These are phyloP conservation scores for Erodium texanum DNA, from an alignment of 441 rosid genomes.

Conservation along the genomic window DNA sequence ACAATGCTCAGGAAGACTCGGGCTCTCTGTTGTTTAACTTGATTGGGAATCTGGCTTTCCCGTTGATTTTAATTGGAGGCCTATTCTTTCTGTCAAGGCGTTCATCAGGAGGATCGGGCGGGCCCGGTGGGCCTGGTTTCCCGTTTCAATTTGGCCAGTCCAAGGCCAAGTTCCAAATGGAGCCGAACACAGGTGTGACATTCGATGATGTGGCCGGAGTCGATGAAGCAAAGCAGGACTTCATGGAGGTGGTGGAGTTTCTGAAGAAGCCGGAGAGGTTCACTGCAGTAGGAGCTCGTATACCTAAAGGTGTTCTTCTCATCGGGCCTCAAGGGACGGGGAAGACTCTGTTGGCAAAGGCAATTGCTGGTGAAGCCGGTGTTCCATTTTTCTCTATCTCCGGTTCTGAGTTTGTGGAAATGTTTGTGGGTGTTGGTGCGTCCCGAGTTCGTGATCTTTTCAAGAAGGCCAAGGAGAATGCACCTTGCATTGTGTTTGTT, in stretches of 20 bases:
- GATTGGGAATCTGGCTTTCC: conserved; percentile 88
- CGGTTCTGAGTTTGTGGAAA: conserved; percentile 95
- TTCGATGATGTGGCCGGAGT: conserved; percentile 97
- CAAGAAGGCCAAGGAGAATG: conserved; percentile 89
- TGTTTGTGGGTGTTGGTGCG: conserved; percentile 98
- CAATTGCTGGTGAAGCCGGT: conserved; percentile 97
- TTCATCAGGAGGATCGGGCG: conserved; percentile 93
- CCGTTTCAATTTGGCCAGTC: conserved; percentile 83
- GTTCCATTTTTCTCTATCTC: conserved; percentile 93
- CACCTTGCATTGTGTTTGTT: conserved; percentile 90
- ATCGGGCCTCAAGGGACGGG: conserved; percentile 96
- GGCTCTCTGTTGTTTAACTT: conserved; percentile 69
- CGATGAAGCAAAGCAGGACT: conserved; percentile 96
- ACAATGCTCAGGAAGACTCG: conserved; percentile 86
- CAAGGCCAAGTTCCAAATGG: conserved; percentile 96
- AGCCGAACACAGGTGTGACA: conserved; percentile 93
- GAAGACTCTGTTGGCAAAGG: conserved; percentile 83
- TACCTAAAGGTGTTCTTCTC: conserved; percentile 92
- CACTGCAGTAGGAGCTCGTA: conserved; percentile 84
- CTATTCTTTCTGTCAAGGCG: conserved; percentile 83
- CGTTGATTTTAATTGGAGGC: conserved; percentile 72
- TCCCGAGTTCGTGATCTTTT: conserved; percentile 91
- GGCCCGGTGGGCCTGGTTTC: conserved; percentile 91
- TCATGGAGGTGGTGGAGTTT: conserved; percentile 97
- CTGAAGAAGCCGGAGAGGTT: conserved; percentile 96